Evolutionary conservation across 495 filamentous ascomycete genomes (phyloP).

Genomic region (Apodospora peruviana): DNA sequence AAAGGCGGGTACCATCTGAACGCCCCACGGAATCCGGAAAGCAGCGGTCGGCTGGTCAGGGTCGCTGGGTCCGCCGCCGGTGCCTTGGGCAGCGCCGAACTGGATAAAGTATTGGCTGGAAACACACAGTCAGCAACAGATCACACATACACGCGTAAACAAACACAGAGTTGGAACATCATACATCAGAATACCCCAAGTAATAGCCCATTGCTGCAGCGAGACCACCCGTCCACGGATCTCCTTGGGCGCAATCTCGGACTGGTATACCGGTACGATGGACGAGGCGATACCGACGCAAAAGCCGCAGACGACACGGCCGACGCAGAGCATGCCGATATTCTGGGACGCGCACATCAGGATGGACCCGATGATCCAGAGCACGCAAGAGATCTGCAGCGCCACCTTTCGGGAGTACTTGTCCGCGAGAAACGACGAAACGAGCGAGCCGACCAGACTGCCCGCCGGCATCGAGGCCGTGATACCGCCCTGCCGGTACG

Average conservation of each 20-base stretch:
- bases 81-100: conserved; percentile 57
- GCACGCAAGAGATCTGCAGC: conserved; percentile 61
- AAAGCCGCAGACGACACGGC: conserved; percentile 66
- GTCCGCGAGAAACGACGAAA: conserved; percentile 63
- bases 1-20: conserved; percentile 66
- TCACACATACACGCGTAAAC: neutral
- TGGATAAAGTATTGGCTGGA: conserved; percentile 61
- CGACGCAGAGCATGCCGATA: conserved; percentile 59
- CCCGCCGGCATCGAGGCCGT: conserved; percentile 70
- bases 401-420: conserved; percentile 61
- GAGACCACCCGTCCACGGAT: conserved; percentile 70
- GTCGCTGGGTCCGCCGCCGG: conserved; percentile 53
- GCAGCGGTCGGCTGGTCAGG: conserved; percentile 52
- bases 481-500: conserved; percentile 57
- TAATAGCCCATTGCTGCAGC: conserved; percentile 70
- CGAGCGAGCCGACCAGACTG: conserved; percentile 65
- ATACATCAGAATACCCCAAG: conserved; percentile 57
- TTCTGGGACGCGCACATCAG: conserved; percentile 57
- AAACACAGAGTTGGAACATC: conserved; percentile 2
- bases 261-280: conserved; percentile 72
- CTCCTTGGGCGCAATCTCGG: conserved; percentile 72
- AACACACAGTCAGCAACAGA: conserved; percentile 27
- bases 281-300: conserved; percentile 72
- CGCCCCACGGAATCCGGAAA: conserved; percentile 69
- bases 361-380: conserved; percentile 66